These are phyloP conservation scores for Dryas octopetala DNA, from an alignment of 306 rosid genomes.

Conservation along the genomic window DNA sequence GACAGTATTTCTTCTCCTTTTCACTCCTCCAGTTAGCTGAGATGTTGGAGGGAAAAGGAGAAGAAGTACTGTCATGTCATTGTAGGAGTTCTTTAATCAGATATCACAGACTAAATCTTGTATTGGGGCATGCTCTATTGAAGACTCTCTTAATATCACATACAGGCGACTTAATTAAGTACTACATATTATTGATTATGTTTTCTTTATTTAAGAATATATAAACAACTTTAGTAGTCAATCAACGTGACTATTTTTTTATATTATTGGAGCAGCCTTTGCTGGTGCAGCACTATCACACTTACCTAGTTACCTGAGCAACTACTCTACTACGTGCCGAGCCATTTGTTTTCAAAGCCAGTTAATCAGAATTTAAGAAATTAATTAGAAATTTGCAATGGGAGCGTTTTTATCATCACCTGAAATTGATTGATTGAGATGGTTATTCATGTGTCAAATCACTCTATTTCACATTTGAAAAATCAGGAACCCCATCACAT, in stretches of 20 bases:
- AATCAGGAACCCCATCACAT: not conserved
- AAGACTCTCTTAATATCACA: no score
- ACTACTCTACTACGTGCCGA: not conserved
- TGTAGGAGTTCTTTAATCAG: not conserved
- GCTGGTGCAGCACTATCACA: no score
- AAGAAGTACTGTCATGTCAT: no score
- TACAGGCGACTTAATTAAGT: no score
- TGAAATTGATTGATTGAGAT: not conserved
- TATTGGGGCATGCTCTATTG: no score
- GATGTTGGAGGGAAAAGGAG: no score
- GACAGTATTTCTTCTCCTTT: not conserved
- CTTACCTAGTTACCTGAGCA: no score
- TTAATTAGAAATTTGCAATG: not conserved
- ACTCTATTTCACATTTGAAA: not conserved
- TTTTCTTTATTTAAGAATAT: not conserved
- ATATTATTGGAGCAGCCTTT: not conserved
- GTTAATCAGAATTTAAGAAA: not conserved
- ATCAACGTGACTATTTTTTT: not conserved
- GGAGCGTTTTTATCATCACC: not conserved
- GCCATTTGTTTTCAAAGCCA: not conserved
- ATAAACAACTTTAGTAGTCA: not conserved
- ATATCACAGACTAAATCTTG: no score
- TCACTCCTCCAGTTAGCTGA: not conserved
- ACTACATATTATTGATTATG: not conserved
- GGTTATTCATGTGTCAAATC: slow-evolving; percentile 13